phyloP scores from a whole-genome alignment of 2,329 filamentous ascomycete genomes.

The Colletotrichum tanaceti region DNA sequence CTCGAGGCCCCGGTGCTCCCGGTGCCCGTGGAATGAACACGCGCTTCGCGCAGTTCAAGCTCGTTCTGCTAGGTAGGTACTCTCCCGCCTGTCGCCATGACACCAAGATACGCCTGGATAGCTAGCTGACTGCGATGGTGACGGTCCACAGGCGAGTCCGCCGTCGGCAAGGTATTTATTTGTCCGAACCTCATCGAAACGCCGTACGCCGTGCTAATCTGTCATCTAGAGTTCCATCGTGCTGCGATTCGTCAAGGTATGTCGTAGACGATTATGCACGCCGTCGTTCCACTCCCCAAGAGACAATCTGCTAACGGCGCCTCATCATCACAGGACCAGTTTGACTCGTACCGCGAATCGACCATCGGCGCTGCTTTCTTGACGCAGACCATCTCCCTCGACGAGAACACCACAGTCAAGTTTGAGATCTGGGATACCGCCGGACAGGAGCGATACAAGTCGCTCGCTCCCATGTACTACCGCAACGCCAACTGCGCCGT shows the following conservation, averaged over 20 bases:
- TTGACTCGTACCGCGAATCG: slow-evolving; percentile 96
- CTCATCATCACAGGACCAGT: slow-evolving; percentile 82
- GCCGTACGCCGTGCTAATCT: slow-evolving; percentile 37
- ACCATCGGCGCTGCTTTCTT: slow-evolving; percentile 98
- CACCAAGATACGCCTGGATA: slow-evolving; percentile 17
- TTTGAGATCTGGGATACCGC: slow-evolving; percentile 99
- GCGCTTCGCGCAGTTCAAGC: slow-evolving; percentile 98
- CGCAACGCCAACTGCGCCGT: slow-evolving; percentile 99
- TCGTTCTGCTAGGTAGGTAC: slow-evolving; percentile 89
- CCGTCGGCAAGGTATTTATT: slow-evolving; percentile 92
- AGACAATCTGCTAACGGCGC: slow-evolving; percentile 20
- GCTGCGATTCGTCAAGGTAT: slow-evolving; percentile 95
- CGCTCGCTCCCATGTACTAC: slow-evolving; percentile 99
- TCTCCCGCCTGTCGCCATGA: slow-evolving; percentile 9
- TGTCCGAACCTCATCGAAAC: slow-evolving; percentile 14
- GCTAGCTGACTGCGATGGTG: slow-evolving; percentile 26
- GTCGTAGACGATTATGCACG: slow-evolving; percentile 42
- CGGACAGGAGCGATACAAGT: slow-evolving; percentile 99
- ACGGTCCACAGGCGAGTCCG: slow-evolving; percentile 84
- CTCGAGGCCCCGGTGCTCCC: slow-evolving; percentile 69
- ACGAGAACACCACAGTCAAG: slow-evolving; percentile 98
- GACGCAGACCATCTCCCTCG: slow-evolving; percentile 97
- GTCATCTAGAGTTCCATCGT: slow-evolving; percentile 88
- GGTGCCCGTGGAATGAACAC: slow-evolving; percentile 75
- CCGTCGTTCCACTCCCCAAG: background rate